Conservation (phyloP, 1,284 basidiomycete genomes). For the Cryptococcus amylolentus region DNA sequence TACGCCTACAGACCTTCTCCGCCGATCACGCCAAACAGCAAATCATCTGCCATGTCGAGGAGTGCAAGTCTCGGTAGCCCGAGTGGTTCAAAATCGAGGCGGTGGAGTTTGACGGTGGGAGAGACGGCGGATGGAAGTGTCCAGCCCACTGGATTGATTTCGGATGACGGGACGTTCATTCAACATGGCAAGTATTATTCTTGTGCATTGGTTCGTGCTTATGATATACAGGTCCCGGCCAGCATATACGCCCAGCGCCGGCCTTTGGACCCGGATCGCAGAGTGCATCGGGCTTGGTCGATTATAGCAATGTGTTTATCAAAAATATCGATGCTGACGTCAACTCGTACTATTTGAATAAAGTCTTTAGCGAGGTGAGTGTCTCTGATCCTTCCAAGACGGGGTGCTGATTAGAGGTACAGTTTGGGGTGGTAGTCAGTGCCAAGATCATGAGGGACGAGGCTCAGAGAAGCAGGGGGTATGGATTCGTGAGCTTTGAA, state of each 20-base stretch:
- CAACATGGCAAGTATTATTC: constrained; percentile 60
- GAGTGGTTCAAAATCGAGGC: constrained; percentile 4
- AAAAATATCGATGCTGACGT: constrained; percentile 78
- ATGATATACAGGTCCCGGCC: constrained; percentile 58
- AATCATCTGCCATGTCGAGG: neutral
- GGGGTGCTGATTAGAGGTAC: constrained; percentile 2
- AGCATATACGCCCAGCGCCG: constrained; percentile 80
- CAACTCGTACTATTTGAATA: constrained; percentile 74
- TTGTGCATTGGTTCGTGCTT: neutral
- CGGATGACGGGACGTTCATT: constrained; percentile 48
- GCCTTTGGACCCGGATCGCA: constrained; percentile 64
- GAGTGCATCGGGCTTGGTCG: constrained; percentile 79
- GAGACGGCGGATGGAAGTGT: constrained; percentile 20
- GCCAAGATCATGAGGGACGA: constrained; percentile 93
- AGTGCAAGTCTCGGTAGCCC: neutral
- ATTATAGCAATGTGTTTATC: constrained; percentile 80
- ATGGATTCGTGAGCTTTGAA: constrained; percentile 91
- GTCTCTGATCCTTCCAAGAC: constrained; percentile 1
- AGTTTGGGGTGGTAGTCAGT: constrained; percentile 83
- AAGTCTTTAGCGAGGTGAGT: constrained; percentile 71
- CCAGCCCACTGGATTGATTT: constrained; percentile 24
- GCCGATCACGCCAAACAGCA: neutral
- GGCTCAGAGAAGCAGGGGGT: constrained; percentile 75
- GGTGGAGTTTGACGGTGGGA: constrained; percentile 29
- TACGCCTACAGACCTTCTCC: constrained; percentile 12